A percentile compares a stretch with the other conserved stretches of the same genome.
These are phyloP conservation scores for Termitomyces sp. DNA, from an alignment of 768 basidiomycete genomes.

Conservation along the genomic window DNA sequence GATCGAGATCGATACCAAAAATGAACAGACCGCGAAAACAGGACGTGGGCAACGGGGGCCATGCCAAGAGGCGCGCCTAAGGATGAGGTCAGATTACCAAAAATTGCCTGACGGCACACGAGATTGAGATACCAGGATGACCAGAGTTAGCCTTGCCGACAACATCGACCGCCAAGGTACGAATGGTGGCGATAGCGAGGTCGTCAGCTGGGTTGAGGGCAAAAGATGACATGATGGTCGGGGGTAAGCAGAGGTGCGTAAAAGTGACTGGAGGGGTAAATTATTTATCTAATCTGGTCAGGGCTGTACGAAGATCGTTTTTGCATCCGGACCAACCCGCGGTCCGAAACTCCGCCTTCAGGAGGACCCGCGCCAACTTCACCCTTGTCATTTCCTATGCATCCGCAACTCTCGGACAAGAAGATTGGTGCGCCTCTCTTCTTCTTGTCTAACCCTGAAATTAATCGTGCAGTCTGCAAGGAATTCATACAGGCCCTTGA, in stretches of 20 bases:
- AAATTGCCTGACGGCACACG: conserved; percentile 2
- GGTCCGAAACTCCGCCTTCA: conserved; percentile 12
- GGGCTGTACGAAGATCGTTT: conserved; percentile 1
- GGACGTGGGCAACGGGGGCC: conserved; percentile 78
- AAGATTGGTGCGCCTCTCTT: conserved; percentile 38
- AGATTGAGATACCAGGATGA: conserved; percentile 60
- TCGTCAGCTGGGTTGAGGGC: conserved; percentile 42
- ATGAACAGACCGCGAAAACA: conserved; percentile 61
- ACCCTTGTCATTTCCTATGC: conserved; percentile 36
- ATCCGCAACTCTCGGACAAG: conserved; percentile 68
- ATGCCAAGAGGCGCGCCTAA: conserved; percentile 91
- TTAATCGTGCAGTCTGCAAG: conserved; percentile 48
- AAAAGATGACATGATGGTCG: conserved; percentile 37
- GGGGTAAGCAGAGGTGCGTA: conserved; percentile 17
- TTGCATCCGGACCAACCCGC: conserved; percentile 5
- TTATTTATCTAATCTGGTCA: conserved; percentile 14
- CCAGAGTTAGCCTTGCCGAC: conserved; percentile 91
- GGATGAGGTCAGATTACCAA: conserved; percentile 11
- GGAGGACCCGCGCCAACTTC: not conserved
- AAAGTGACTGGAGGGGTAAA: conserved; percentile 9
- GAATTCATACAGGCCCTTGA: conserved; percentile 78
- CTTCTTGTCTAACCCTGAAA: not conserved
- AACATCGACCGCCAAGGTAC: conserved; percentile 69
- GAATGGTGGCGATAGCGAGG: conserved; percentile 64
- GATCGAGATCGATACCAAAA: not conserved